Evolutionary conservation across 768 basidiomycete species (phyloP).

Genomic region (Rhizopogon roseolus): DNA sequence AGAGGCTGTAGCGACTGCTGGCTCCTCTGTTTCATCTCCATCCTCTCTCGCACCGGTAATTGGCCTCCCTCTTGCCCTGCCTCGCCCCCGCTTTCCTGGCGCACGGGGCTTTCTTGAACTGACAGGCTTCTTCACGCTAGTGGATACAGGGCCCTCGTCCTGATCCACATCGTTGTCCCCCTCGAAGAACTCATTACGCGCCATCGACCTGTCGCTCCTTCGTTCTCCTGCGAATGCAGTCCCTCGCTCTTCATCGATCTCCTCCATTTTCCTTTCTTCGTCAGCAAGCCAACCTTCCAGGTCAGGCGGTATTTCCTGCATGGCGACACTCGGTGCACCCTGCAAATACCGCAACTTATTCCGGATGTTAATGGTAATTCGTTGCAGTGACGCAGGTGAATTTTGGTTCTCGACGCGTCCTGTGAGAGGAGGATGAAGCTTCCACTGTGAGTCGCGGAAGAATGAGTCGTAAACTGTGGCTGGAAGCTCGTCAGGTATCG

Average conservation of each 20-base stretch:
- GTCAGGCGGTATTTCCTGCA: slow-evolving; percentile 96
- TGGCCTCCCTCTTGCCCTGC: slow-evolving; percentile 29
- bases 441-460: slow-evolving; percentile 89
- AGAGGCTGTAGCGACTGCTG: slow-evolving; percentile 14
- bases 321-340: slow-evolving; percentile 92
- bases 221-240: slow-evolving; percentile 48
- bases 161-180: slow-evolving; percentile 65
- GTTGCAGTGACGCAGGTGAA: slow-evolving; percentile 73
- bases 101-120: slow-evolving; percentile 17
- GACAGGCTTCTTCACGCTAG: slow-evolving; percentile 12
- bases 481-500: slow-evolving; percentile 84
- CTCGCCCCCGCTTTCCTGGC: slow-evolving; percentile 22
- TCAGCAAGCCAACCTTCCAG: slow-evolving; percentile 72
- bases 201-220: slow-evolving; percentile 46
- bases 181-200: slow-evolving; percentile 70
- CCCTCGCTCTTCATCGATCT: slow-evolving; percentile 66
- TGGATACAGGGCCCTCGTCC: slow-evolving; percentile 31
- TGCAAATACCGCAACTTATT: slow-evolving; percentile 90
- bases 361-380: slow-evolving; percentile 79
- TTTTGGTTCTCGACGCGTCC: slow-evolving; percentile 94
- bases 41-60: slow-evolving; percentile 24
- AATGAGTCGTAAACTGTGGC: slow-evolving; percentile 88
- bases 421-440: slow-evolving; percentile 88
- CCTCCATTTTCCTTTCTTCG: slow-evolving; percentile 63
- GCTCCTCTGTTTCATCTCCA: slow-evolving; percentile 35